These are phyloP conservation scores for Annona cherimola DNA, from an alignment of 164 flowering plant genomes.

Conservation along the genomic window DNA sequence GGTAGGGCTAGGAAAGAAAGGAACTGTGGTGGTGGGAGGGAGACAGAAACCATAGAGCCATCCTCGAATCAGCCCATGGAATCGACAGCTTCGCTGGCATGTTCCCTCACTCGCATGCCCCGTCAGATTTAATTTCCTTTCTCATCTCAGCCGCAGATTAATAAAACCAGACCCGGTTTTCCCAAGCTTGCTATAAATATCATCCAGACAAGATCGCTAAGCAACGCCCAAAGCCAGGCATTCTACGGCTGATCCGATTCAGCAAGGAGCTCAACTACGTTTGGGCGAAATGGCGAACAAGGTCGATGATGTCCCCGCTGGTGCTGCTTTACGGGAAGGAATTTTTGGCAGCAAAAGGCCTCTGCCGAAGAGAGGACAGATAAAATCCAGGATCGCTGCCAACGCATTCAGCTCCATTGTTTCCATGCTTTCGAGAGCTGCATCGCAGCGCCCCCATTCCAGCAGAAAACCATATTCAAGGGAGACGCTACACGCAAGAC, in stretches of 20 bases:
- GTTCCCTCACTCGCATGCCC: not conserved
- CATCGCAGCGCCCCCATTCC: conserved; percentile 16
- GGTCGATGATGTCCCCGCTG: conserved; percentile 17
- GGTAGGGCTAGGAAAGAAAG: too few relatives aligned
- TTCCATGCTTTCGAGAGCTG: conserved; percentile 35
- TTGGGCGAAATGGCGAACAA: conserved; percentile 27
- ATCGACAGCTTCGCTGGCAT: conserved; percentile 5
- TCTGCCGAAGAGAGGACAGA: conserved; percentile 50
- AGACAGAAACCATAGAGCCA: not conserved
- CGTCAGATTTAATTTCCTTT: not conserved
- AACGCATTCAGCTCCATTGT: conserved; percentile 38
- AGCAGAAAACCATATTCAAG: conserved; percentile 2
- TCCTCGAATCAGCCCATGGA: not conserved
- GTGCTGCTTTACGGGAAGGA: conserved; percentile 1
- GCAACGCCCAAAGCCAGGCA: not conserved
- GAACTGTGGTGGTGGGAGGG: too few relatives aligned
- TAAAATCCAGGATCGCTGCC: conserved; percentile 48
- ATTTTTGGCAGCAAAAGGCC: conserved; percentile 21
- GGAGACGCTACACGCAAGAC: conserved; percentile 7
- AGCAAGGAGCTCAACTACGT: not conserved
- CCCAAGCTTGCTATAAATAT: not conserved
- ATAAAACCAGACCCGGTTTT: not conserved
- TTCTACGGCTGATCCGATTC: not conserved
- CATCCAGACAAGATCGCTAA: not conserved
- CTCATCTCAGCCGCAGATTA: not conserved